Percentiles rank a stretch among this genome's conserved stretches.
These are phyloP conservation scores for Clitopilus hobsonii DNA, from an alignment of 768 basidiomycete species.

Conservation along the genomic window DNA sequence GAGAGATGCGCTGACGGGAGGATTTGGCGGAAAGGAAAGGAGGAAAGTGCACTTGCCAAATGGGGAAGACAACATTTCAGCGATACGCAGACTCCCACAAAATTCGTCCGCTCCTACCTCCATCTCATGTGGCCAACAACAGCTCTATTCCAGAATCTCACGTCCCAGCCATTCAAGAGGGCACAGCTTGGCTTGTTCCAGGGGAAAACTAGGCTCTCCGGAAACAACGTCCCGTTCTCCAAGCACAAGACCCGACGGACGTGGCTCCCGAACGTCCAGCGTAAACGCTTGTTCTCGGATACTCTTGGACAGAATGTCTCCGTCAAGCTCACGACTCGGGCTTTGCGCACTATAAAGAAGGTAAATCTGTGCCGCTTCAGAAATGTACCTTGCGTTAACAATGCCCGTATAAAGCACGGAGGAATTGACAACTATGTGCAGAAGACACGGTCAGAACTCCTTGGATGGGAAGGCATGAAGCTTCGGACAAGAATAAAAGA, in stretches of 20 bases:
- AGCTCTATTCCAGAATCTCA: conserved; percentile 28
- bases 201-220: conserved; percentile 73
- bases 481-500: conserved; percentile 33
- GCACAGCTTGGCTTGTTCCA: conserved; percentile 79
- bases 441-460: conserved; percentile 33
- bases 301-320: conserved; percentile 51
- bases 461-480: conserved; percentile 42
- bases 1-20: not conserved
- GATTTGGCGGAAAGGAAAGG: conserved; percentile 6
- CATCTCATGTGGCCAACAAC: conserved; percentile 22
- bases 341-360: conserved; percentile 81
- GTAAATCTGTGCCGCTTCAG: conserved; percentile 32
- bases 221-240: conserved; percentile 89
- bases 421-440: conserved; percentile 68
- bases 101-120: not conserved
- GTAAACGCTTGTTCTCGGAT: conserved; percentile 68
- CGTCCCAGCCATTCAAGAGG: conserved; percentile 76
- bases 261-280: conserved; percentile 87
- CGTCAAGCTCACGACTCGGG: conserved; percentile 72
- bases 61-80: conserved; percentile 1
- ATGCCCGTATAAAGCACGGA: conserved; percentile 40
- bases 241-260: conserved; percentile 82
- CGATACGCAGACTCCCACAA: not conserved
- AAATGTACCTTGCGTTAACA: not conserved
- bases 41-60: conserved; percentile 1